Percentiles rank a stretch among this genome's conserved stretches.
phyloP scores from a whole-genome alignment of 768 basidiomycete species.

The Pisolithus sp. region DNA sequence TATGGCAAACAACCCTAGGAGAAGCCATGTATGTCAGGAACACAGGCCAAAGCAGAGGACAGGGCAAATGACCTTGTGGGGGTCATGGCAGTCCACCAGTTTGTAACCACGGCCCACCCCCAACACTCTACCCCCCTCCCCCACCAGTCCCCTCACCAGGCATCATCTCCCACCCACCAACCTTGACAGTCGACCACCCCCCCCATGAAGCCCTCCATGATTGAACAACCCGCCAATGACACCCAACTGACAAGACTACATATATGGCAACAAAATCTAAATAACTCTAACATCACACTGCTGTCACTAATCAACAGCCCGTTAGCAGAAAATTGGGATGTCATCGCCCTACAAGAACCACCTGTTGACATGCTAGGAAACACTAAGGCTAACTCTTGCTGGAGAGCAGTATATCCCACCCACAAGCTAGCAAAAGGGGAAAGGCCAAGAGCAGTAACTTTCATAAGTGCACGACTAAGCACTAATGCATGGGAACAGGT shows the following conservation, averaged over 20 bases:
- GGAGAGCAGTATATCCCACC: no score
- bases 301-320: no score
- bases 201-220: neutral
- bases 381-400: no score
- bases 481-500: no score
- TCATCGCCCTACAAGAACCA: slow-evolving; percentile 1
- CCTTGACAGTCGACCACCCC: neutral
- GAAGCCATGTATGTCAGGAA: neutral
- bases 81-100: neutral
- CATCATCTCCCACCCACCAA: neutral
- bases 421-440: no score
- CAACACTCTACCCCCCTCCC: neutral
- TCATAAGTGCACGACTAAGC: no score
- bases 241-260: slow-evolving; percentile 1
- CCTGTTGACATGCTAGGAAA: no score
- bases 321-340: no score
- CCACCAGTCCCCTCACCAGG: neutral
- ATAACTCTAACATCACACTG: slow-evolving; percentile 15
- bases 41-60: neutral
- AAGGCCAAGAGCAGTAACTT: no score
- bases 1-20: neutral
- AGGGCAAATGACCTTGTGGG: no score
- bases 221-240: neutral
- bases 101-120: neutral
- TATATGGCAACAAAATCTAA: slow-evolving; percentile 26